Evolutionary conservation across 2,329 filamentous ascomycete species (phyloP), one percentile per base, ranked within the genome.

Genomic region (Fulvia fulva): DNA sequence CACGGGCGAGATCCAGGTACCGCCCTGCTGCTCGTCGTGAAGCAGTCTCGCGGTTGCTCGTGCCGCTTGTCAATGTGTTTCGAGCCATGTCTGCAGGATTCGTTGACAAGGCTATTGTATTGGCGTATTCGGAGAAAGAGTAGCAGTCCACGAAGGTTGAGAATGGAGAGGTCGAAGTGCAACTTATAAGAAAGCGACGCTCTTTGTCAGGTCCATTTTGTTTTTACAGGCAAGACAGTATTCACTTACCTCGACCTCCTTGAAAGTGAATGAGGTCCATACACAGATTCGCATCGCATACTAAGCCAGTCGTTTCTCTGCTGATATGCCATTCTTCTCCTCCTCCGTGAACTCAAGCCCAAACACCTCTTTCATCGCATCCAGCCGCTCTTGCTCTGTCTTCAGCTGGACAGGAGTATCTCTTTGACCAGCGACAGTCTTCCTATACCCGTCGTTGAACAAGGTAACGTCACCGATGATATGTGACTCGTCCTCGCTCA

Each of bases 341-440:
- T 62, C 62, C 14, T 57, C 59, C 16, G 59, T 64, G 44, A 64
- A 65, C 26, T 65, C 68, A 47, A 82, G 78, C 1, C 71, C 73
- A 62, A 81, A 78, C 53, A 75, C 68, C 54, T 78, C 70, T 51
- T 75, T 72, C 47, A 82, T 64, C 6, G 73, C 78, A 41, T 68
- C 59, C n/a, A 80, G 26, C 32, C 78, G 72, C 26, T 78, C 76
- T 28, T 73, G 67, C 53, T 82, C 77, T 2, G 68, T 75, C 53
- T 72, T 65, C 51, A 78, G 75, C 11, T 73, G 67, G 44, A 75
- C 68, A 30, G 77, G 66, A 41, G 73, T 68, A 50, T 74, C 71
- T 23, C 76, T 77, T 58, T 73, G 69, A 1, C 76, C 78, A 21
- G 74, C 69, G 23, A 78, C 67, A 43, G 77, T 76, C 71, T 74